A percentile compares a stretch with the other conserved stretches of the same genome.
Conservation (phyloP, 1,284 basidiomycete species). For the Cutaneotrichosporon sp. region DNA sequence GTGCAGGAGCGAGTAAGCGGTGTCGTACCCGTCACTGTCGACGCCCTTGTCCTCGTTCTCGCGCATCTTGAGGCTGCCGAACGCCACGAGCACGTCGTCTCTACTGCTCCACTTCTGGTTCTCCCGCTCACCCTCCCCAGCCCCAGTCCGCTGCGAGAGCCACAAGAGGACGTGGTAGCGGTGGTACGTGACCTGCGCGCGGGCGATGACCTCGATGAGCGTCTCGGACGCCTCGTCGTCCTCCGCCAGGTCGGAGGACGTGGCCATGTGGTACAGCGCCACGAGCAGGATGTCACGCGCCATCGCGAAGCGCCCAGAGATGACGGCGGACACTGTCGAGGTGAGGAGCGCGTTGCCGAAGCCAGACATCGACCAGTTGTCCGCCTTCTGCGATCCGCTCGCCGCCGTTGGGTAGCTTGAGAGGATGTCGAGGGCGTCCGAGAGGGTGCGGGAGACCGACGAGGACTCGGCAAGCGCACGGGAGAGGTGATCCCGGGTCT, state of each 20-base stretch:
- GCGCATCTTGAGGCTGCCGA: slow-evolving; percentile 53
- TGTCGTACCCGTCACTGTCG: slow-evolving; percentile 37
- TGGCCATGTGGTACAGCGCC: slow-evolving; percentile 43
- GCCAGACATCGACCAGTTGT: slow-evolving; percentile 35
- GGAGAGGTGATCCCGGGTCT: slow-evolving; percentile 26
- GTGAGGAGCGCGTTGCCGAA: slow-evolving; percentile 47
- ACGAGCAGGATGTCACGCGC: slow-evolving; percentile 47
- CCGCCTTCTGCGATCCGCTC: neutral
- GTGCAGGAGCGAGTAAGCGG: slow-evolving; percentile 70
- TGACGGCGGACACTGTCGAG: slow-evolving; percentile 32
- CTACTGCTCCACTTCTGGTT: slow-evolving; percentile 27
- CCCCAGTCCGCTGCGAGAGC: slow-evolving; percentile 40
- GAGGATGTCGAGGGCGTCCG: slow-evolving; percentile 35
- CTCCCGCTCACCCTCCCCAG: slow-evolving; percentile 28
- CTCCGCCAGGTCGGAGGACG: slow-evolving; percentile 28
- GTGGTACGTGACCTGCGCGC: slow-evolving; percentile 46
- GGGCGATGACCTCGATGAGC: slow-evolving; percentile 38
- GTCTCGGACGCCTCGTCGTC: slow-evolving; percentile 37
- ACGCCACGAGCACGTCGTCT: slow-evolving; percentile 48
- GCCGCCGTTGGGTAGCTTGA: slow-evolving; percentile 1
- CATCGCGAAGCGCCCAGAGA: slow-evolving; percentile 45
- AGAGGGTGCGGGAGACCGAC: slow-evolving; percentile 23
- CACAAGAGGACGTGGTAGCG: slow-evolving; percentile 47
- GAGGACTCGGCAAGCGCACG: slow-evolving; percentile 30
- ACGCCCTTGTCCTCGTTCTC: slow-evolving; percentile 23